Evolutionary conservation across 2,329 filamentous ascomycete species (phyloP).

Genomic region (Colletotrichum neosansevieriae): DNA sequence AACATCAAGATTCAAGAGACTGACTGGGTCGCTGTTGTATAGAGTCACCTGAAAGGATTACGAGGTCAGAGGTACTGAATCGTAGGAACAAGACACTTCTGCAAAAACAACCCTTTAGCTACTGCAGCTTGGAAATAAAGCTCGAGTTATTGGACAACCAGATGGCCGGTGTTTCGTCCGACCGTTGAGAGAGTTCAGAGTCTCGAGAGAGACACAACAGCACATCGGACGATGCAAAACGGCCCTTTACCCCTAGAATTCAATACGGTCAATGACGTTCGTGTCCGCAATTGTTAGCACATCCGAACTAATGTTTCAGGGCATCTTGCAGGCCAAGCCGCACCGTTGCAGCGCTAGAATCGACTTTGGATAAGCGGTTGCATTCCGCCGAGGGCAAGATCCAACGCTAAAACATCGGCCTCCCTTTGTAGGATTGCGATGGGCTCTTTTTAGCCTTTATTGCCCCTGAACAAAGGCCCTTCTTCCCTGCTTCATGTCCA

Average conservation of each 20-base stretch:
- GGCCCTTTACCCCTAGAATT: not conserved
- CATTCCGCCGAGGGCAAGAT: not conserved
- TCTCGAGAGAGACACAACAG: too few relatives aligned
- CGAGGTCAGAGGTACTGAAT: not conserved
- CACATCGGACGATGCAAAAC: constrained; percentile 19
- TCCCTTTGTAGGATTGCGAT: constrained; percentile 7
- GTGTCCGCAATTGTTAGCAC: not conserved
- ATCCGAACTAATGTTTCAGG: constrained; percentile 28
- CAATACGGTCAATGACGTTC: not conserved
- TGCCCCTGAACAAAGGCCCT: constrained; percentile 25
- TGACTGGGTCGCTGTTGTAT: too few relatives aligned
- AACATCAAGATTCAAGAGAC: not conserved
- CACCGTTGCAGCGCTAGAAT: constrained; percentile 10
- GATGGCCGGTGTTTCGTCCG: not conserved
- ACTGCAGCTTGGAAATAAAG: not conserved
- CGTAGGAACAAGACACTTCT: not conserved
- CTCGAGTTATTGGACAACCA: constrained; percentile 1
- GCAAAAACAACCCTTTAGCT: not conserved
- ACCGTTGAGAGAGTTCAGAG: constrained; percentile 19
- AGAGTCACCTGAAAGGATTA: not conserved
- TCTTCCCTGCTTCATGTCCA: not conserved
- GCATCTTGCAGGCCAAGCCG: constrained; percentile 3
- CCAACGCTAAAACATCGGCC: constrained; percentile 1
- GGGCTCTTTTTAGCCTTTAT: constrained; percentile 6
- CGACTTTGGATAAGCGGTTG: constrained; percentile 24